Evolutionary conservation across 1,284 basidiomycete species (phyloP), one percentile per base, ranked within the genome.

Genomic region (Ganoderma resinaceum): DNA sequence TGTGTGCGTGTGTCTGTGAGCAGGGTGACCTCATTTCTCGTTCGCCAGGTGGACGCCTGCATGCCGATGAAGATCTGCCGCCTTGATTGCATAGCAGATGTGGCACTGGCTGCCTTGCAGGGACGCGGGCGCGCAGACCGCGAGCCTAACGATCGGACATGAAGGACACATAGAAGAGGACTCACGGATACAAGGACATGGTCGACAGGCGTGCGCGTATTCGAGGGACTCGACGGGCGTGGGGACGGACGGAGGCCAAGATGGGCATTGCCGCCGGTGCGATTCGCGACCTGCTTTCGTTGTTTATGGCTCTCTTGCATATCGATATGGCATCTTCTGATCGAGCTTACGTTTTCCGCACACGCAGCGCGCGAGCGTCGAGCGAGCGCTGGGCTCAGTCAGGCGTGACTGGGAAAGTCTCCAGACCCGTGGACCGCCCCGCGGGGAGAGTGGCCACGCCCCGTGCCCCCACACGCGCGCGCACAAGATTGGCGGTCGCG

Each of bases 11-110:
- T 37, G 64, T 43, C 12, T 33, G 26, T 42, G 60, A 14, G 60
- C 60, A 61, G 69, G 35, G 60, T 72, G 71, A 72, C 69, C 71
- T 72, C 71, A 72, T 67, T 49, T 63, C 62, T 49, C 35, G 61
- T 33, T 38, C 12, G 61, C 55, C 67, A 76, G 75, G 73, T 76
- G 73, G 74, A 73, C 73, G 65, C 64, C 68, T 73, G 73, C 66
- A 29, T 70, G 71, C 66, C 69, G 73, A 71, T 74, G 68, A 72
- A 52, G 63, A 65, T 65, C 63, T 65, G 58, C 35, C 46, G 61
- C 40, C 26, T 29, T 35, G 65, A 40, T 40, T 62, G n/a, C 5
- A 46, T 7, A 53, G 62, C 26, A 63, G 62, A 46, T 31, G 57
- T 40, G 37, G 37, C 38, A n/a, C 8, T 23, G 58, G 46, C 37